Conservation (phyloP, 2,329 filamentous ascomycete genomes). For the Cytospora paraplurivora region DNA sequence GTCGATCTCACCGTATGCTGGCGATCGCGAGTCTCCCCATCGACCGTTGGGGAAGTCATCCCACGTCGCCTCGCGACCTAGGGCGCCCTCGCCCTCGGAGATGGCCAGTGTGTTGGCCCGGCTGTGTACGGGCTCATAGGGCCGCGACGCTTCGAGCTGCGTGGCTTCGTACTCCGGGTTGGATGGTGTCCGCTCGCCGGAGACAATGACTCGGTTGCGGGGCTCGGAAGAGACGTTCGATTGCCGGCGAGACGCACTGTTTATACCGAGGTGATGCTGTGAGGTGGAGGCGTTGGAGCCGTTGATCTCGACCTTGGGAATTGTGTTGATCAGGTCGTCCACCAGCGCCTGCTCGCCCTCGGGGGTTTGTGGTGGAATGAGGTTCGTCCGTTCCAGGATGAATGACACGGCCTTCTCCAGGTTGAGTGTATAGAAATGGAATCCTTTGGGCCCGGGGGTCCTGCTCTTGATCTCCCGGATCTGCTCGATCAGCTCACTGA, state of each 20-base stretch:
- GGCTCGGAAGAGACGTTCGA: slow-evolving; percentile 84
- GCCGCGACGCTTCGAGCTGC: slow-evolving; percentile 77
- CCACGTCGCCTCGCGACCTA: slow-evolving; percentile 96
- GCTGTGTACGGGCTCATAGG: slow-evolving; percentile 70
- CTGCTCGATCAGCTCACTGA: slow-evolving; percentile 80
- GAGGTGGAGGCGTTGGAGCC: slow-evolving; percentile 43
- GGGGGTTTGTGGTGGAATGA: slow-evolving; percentile 66
- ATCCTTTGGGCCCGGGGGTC: slow-evolving; percentile 68
- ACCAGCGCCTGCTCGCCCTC: slow-evolving; percentile 53
- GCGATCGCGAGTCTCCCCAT: slow-evolving; percentile 90
- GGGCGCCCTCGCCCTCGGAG: slow-evolving; percentile 85
- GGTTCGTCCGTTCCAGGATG: slow-evolving; percentile 80
- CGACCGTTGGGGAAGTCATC: slow-evolving; percentile 97
- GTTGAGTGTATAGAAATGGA: slow-evolving; percentile 98
- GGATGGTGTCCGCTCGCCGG: slow-evolving; percentile 57
- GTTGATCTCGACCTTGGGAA: slow-evolving; percentile 55
- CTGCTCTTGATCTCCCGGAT: slow-evolving; percentile 66
- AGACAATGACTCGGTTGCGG: slow-evolving; percentile 84
- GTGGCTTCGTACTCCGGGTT: slow-evolving; percentile 70
- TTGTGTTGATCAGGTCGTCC: slow-evolving; percentile 48
- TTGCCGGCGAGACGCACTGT: slow-evolving; percentile 56
- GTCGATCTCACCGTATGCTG: slow-evolving; percentile 94
- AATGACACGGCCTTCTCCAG: slow-evolving; percentile 95
- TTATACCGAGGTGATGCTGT: slow-evolving; percentile 20
- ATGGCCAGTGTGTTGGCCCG: slow-evolving; percentile 87